Evolutionary conservation across 1,284 basidiomycete genomes (phyloP), one percentile per base, ranked within the genome.

Genomic region (Malassezia sp.): DNA sequence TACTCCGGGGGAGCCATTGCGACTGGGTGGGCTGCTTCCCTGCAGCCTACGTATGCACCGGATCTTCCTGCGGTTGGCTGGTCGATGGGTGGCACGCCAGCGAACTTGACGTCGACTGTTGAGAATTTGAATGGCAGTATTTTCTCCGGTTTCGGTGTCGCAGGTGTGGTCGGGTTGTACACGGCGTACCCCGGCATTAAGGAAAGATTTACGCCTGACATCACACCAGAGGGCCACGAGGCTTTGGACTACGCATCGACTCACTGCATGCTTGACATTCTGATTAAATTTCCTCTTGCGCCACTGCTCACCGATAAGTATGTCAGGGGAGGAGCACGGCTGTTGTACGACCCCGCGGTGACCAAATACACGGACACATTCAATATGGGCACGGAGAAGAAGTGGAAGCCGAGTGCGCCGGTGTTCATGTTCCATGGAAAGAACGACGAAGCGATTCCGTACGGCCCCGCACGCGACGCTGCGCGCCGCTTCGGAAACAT

Each of bases 371-470:
- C 63, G 4, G 37, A 33, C n/a, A 14, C 28, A 27, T 60, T 59
- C 38, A 20, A 60, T 0, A 32, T 37, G n/a, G 20, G 52, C 2
- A 50, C 54, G 21, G 41, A 49, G 10, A 18, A 23, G 9, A 20
- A 7, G 24, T 45, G 45, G 27, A 31, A 26, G 18, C 60, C 57
- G 29, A 57, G 44, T 18, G 62, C 54, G 42, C 58, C 60, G 2
- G 49, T 53, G 5, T 52, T 55, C 37, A 47, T 62, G 29, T 62
- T 46, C 53, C 65, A 67, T 30, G 55, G 54, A 10, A 11, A 39
- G 4, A 18, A 14, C 14, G 66, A 68, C 48, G 63, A 65, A 42
- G 53, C 65, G 17, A 56, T 67, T 14, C 66, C 66, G 0, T 61
- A 46, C 52, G 14, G 15, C 2, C 42, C 46, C 9, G 59, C 46